Evolutionary conservation across 1,284 basidiomycete species (phyloP).

Genomic region (Coniferiporia weirii): DNA sequence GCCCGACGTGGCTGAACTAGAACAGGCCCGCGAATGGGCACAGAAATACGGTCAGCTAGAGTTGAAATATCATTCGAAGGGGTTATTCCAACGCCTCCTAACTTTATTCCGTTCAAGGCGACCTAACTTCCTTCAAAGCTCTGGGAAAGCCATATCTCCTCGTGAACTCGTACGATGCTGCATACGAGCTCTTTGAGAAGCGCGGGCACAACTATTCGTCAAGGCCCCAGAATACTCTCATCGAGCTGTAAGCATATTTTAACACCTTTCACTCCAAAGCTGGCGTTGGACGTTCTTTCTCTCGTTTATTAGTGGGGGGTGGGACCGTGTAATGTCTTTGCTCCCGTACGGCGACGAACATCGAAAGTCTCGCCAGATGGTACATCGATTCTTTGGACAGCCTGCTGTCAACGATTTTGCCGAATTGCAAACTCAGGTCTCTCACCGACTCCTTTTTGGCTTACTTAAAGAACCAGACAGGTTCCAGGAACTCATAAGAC

Average conservation of each 20-base stretch:
- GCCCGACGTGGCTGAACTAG: constrained; percentile 35
- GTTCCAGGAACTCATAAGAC: neutral
- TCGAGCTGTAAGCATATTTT: constrained; percentile 6
- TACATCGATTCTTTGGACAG: constrained; percentile 9
- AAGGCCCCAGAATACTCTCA: constrained; percentile 4
- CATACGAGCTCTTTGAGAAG: constrained; percentile 14
- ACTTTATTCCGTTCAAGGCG: neutral
- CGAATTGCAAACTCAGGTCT: neutral
- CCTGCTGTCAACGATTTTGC: constrained; percentile 4
- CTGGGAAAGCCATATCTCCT: constrained; percentile 9
- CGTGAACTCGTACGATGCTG: constrained; percentile 13
- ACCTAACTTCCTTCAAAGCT: constrained; percentile 2
- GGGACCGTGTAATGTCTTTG: constrained; percentile 1
- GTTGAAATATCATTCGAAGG: too few relatives aligned
- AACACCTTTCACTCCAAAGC: neutral
- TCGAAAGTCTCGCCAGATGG: neutral
- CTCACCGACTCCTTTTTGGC: constrained; percentile 1
- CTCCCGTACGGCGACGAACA: constrained; percentile 7
- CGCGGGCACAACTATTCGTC: constrained; percentile 8
- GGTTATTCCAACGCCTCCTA: neutral
- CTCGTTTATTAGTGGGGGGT: neutral
- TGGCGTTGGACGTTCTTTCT: neutral
- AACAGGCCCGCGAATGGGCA: constrained; percentile 37
- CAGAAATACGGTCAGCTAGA: constrained; percentile 32
- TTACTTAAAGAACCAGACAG: neutral